Evolutionary conservation across 306 rosid species (phyloP), one percentile per base, ranked within the genome.

Genomic region (Cicer pinnatifidum): DNA sequence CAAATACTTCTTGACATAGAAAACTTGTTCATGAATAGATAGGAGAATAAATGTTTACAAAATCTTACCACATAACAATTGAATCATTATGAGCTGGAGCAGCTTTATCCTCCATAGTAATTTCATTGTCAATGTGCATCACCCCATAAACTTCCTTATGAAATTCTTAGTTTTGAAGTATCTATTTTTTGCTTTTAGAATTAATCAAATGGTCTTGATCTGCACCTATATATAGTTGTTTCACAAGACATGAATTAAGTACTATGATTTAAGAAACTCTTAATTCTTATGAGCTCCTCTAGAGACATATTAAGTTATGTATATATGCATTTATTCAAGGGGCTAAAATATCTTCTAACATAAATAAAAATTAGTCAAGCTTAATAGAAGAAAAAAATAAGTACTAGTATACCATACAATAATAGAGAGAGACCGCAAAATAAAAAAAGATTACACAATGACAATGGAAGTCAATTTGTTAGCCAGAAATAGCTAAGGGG

Each of bases 51-150:
- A 45, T 16, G 11, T 23, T 8, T 46, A 20, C 69, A 65, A 75
- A 54, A 63, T 28, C 85, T 57, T 81, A 87, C 91, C 86, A 40
- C 75, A 80, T 65, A 23, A 56, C 65, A 87, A 75, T 41, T 84
- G 96, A 63, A 86, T 79, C 72, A 90, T 66, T 41, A 90, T 65
- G 56, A 90, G 77, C 59, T 88, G 73, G 13, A 81, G 83, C 69
- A 88, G 73, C 78, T 80, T 81, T 59, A 81, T 78, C 85, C 88
- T 75, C 84, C 81, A 79, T 70, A 81, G 68, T 85, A 86, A 75
- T 76, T 75, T 81, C 96, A 90, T 90, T 81, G 86, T 88, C 75
- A 75, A 75, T 67, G 70, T 73, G 74, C 75, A 76, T 84, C 81
- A 84, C 78, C 72, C 85, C 76, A 76, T 84, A 69, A 80, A 77